Base-by-base conservation (phyloP, 108 stramenopile genomes). In the Skeletonema costatum region DNA sequence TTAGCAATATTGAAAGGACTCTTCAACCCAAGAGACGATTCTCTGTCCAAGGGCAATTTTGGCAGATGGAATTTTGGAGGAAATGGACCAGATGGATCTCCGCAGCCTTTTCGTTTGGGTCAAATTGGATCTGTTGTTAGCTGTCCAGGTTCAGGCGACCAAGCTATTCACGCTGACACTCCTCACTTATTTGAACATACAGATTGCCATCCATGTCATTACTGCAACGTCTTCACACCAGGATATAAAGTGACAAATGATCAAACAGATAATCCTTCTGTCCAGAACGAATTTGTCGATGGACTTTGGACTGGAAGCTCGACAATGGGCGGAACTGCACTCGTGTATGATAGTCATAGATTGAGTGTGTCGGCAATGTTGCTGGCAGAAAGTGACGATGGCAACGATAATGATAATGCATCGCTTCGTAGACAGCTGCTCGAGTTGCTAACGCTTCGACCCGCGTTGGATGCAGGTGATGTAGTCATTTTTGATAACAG, bases 101-200 rank as follows among this genome's bases (percentile, higher is more conserved):
- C 76, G 5, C 89, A 87, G 59, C 88, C 91, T 62, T 46, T 92
- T 56, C 88, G 90, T 14, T 69, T 93, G 2, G 91, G 90, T n/a
- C 85, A 79, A 17, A 79, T 94, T 14, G 96, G 96, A n/a, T 88
- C 90, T 2, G 94, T 97, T 14, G 67, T 97, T n/a, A 88, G 83
- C 30, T 78, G 93, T 12, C 93, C 93, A 1, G 93, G 94, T 19
- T 64, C 80, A 35, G 88, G 81, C 32, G 96, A 97, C 65, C 96
- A 97, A 77, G 89, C 93, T 0, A 81, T 95, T 11, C 96, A 97
- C 72, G 94, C 96, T 7, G 96, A 97, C 64, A 90, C 92, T 25
- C 90, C 94, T 0, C 96, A 97, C 74, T 73, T 97, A 42, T 97
- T 90, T 71, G 93, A 94, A 56, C 75, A 85, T 66, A 16, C 80